Evolutionary conservation across 345 rosid genomes (phyloP).

Genomic region (Kernera saxatilis): DNA sequence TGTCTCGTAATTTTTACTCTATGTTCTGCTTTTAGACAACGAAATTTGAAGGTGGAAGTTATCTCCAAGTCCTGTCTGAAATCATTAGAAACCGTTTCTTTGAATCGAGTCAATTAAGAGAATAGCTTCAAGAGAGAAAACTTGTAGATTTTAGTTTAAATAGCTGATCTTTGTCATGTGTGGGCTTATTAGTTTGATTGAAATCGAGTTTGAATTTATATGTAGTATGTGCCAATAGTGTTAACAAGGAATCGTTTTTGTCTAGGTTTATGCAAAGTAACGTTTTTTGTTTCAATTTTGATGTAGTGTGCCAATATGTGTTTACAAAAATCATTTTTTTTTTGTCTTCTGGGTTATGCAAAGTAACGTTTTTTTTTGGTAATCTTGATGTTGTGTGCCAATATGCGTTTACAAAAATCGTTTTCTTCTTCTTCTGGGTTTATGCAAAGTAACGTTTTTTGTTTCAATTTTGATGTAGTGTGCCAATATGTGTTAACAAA

Average conservation of each 20-base stretch:
- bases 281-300: no score
- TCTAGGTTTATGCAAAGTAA: no score
- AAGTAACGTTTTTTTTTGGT: no score
- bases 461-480: no score
- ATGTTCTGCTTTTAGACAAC: background rate
- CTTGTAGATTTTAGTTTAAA: background rate
- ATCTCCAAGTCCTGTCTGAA: background rate
- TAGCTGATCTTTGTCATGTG: background rate
- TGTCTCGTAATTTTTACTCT: background rate
- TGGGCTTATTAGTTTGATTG: background rate
- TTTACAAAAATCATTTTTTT: background rate
- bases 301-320: no score
- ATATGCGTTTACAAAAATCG: background rate
- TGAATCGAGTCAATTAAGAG: no score
- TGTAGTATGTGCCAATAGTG: no score
- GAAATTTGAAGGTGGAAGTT: background rate
- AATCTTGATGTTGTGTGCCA: background rate
- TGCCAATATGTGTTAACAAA: no score
- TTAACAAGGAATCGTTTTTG: background rate
- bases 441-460: background rate
- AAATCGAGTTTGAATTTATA: background rate
- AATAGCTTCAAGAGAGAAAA: background rate
- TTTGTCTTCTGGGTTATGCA: background rate
- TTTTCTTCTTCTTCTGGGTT: background rate
- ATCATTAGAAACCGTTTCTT: background rate